phyloP scores from a whole-genome alignment of 257 asterid species.

The Paraleonurus japonicus region DNA sequence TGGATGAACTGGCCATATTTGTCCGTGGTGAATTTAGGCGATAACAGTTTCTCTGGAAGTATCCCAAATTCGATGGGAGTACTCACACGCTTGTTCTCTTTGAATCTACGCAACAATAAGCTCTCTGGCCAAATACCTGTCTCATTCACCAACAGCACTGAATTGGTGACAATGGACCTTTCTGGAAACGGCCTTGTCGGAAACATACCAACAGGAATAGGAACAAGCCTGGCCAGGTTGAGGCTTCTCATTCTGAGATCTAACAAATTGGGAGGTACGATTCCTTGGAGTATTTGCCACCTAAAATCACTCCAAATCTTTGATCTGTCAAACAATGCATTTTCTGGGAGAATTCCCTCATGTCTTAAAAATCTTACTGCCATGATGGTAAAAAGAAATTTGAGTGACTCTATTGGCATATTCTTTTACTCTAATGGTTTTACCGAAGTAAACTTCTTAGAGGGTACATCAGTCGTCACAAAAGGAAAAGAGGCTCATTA shows the following conservation, averaged over 20 bases:
- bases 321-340: neutral
- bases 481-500: neutral
- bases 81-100: neutral
- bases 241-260: neutral
- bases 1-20: constrained; percentile 27
- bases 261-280: neutral
- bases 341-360: neutral
- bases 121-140: constrained; percentile 37
- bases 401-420: neutral
- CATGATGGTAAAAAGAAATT: neutral
- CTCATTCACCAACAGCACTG: constrained; percentile 20
- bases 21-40: constrained; percentile 21
- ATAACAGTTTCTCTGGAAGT: constrained; percentile 37
- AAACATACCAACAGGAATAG: neutral
- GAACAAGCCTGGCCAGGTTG: neutral
- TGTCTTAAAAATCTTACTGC: neutral
- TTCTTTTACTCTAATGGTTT: neutral
- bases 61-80: constrained; percentile 37
- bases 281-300: neutral
- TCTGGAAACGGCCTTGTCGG: neutral
- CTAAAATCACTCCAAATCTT: neutral
- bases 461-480: neutral
- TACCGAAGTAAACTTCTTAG: neutral
- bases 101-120: constrained; percentile 25
- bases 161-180: neutral